Conservation (phyloP, 73 alveolate species). For the Paramecium pentaurelia region DNA sequence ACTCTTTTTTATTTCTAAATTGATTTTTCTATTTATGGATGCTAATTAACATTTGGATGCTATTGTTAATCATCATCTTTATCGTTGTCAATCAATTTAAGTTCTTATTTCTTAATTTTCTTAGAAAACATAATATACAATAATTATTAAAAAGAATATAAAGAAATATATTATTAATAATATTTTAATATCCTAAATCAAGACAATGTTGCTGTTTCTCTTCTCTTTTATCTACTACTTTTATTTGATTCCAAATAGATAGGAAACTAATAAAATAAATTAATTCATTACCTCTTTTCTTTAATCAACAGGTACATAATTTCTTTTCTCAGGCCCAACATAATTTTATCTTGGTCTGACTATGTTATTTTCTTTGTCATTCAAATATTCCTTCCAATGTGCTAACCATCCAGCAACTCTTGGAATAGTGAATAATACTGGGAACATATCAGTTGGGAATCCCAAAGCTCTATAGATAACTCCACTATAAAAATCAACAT, state of each 20-base stretch:
- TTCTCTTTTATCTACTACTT: constrained; percentile 57
- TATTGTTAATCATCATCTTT: background rate
- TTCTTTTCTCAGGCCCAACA: constrained; percentile 79
- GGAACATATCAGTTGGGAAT: constrained; percentile 87
- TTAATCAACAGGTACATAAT: constrained; percentile 69
- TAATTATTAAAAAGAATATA: background rate
- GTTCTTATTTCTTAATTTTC: background rate
- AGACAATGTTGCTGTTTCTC: constrained; percentile 58
- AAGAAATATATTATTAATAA: background rate
- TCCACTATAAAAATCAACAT: constrained; percentile 87
- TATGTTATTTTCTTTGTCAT: constrained; percentile 80
- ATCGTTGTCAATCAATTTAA: background rate
- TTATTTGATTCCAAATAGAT: constrained; percentile 50
- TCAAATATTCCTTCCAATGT: constrained; percentile 82
- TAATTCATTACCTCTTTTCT: constrained; percentile 62
- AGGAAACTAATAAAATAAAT: background rate
- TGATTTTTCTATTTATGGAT: background rate
- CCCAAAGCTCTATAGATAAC: constrained; percentile 86
- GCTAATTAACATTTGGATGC: background rate
- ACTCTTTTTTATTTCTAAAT: background rate
- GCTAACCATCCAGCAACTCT: constrained; percentile 90
- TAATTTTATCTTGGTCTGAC: constrained; percentile 84
- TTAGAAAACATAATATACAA: background rate
- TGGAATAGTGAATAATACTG: constrained; percentile 81
- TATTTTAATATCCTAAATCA: background rate